Percentiles rank a stretch among this genome's conserved stretches.
Conservation (phyloP, 164 flowering plant species). For the Piper longum region DNA sequence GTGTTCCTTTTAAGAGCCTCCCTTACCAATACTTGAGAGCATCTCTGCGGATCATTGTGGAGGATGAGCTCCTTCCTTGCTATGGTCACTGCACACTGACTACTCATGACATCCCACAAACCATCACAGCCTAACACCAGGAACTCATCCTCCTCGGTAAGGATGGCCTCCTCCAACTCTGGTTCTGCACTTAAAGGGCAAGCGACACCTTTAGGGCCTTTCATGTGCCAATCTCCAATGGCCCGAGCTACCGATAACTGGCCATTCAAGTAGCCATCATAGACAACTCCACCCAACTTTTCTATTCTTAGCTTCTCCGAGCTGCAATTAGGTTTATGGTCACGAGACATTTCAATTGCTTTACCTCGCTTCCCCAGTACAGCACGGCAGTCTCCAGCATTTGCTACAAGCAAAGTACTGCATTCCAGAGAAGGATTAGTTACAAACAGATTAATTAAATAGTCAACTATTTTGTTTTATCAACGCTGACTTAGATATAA, state of each 20-base stretch:
- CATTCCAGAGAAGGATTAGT: not conserved
- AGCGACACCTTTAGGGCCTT: slow-evolving; percentile 69
- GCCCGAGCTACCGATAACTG: slow-evolving; percentile 94
- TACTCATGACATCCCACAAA: slow-evolving; percentile 95
- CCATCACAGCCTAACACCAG: slow-evolving; percentile 91
- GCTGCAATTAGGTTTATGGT: slow-evolving; percentile 76
- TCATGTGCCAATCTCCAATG: slow-evolving; percentile 97
- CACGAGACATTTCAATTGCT: slow-evolving; percentile 79
- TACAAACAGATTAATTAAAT: not conserved
- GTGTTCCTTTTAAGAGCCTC: slow-evolving; percentile 80
- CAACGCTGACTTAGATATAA: too few species aligned
- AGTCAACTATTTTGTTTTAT: too few species aligned
- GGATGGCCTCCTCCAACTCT: slow-evolving; percentile 45
- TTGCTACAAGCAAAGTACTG: slow-evolving; percentile 74
- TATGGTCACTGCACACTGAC: slow-evolving; percentile 85
- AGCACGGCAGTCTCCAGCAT: slow-evolving; percentile 96
- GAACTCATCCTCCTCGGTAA: slow-evolving; percentile 85
- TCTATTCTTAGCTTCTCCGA: slow-evolving; percentile 75
- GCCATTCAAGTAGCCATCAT: slow-evolving; percentile 89
- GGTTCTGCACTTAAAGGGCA: slow-evolving; percentile 91
- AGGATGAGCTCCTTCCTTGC: slow-evolving; percentile 74
- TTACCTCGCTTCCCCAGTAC: slow-evolving; percentile 83
- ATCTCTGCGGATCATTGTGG: slow-evolving; percentile 84
- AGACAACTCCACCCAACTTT: slow-evolving; percentile 66
- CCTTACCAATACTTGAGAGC: slow-evolving; percentile 67